Evolutionary conservation across 2,329 filamentous ascomycete species (phyloP).

Genomic region (Mycosphaerella arachidis): DNA sequence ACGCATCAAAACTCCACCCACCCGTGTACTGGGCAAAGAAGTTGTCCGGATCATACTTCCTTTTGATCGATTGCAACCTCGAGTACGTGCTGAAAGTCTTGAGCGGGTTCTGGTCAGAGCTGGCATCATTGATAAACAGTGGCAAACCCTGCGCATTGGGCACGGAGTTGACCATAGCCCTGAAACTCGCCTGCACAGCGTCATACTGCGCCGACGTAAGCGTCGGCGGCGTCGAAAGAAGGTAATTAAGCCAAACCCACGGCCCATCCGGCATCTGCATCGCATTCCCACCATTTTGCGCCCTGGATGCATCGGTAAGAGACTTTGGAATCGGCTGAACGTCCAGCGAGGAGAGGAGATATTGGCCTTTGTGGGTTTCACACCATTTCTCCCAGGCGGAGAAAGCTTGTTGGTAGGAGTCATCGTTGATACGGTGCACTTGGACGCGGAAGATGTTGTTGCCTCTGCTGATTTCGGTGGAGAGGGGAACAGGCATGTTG

Average conservation of each 20-base stretch:
- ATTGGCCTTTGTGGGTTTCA: conserved; percentile 31
- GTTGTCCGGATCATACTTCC: conserved; percentile 8
- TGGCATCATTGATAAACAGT: conserved; percentile 6
- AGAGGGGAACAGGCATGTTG: conserved; percentile 33
- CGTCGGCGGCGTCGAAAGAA: neutral
- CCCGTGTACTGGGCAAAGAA: conserved; percentile 7
- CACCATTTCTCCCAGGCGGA: conserved; percentile 31
- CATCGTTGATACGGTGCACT: conserved; percentile 27
- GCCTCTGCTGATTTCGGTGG: conserved; percentile 29
- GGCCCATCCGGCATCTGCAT: conserved; percentile 8
- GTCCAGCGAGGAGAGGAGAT: conserved; percentile 24
- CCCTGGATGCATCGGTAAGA: conserved; percentile 2
- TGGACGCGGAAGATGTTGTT: conserved; percentile 35
- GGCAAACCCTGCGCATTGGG: neutral
- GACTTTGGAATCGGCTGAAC: conserved; percentile 5
- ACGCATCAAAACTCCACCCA: conserved; percentile 6
- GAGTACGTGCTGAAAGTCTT: conserved; percentile 8
- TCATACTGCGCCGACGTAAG: conserved; percentile 2
- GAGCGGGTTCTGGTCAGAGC: conserved; percentile 4
- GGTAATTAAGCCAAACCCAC: conserved; percentile 5
- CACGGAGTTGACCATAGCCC: conserved; percentile 7
- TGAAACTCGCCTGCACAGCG: conserved; percentile 7
- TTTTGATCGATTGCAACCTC: conserved; percentile 3
- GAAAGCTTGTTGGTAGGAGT: conserved; percentile 22
- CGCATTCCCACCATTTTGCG: conserved; percentile 2